These are phyloP conservation scores for Elsinoe ampelina DNA, from an alignment of 2,329 filamentous ascomycete species.

Conservation along the genomic window DNA sequence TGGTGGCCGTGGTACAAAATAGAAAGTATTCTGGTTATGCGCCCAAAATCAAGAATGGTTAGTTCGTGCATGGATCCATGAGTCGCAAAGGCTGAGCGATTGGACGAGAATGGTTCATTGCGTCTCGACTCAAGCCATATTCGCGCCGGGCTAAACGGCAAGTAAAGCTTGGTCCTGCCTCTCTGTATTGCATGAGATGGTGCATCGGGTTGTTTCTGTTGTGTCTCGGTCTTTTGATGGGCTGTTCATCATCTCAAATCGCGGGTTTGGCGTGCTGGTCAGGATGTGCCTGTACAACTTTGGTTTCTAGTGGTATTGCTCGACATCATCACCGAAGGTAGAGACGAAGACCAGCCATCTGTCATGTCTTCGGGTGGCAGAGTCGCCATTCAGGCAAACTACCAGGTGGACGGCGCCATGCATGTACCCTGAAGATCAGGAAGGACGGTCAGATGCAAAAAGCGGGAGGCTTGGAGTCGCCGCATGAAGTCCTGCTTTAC, in stretches of 20 bases:
- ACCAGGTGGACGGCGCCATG: slow-evolving; percentile 6
- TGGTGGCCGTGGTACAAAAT: slow-evolving; percentile 10
- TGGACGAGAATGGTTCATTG: slow-evolving; percentile 9
- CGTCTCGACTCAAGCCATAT: slow-evolving; percentile 11
- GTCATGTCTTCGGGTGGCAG: neutral
- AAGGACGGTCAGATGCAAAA: neutral
- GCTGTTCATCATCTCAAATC: neutral
- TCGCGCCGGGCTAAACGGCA: slow-evolving; percentile 7
- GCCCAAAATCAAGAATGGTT: slow-evolving; percentile 1
- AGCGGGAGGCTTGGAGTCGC: slow-evolving; percentile 2
- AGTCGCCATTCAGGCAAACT: slow-evolving; percentile 6
- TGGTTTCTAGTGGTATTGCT: neutral
- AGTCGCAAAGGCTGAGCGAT: slow-evolving; percentile 5
- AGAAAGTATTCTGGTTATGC: slow-evolving; percentile 6
- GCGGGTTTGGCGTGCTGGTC: neutral
- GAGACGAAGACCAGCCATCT: neutral
- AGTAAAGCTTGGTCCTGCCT: slow-evolving; percentile 9
- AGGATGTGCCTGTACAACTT: neutral
- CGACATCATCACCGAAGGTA: neutral
- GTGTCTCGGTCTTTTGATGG: neutral
- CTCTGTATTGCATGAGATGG: neutral
- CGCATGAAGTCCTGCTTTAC: slow-evolving; percentile 4
- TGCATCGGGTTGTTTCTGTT: slow-evolving; percentile 10
- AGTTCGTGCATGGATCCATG: neutral
- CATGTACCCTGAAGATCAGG: slow-evolving; percentile 10